Evolutionary conservation across 2,329 filamentous ascomycete species (phyloP), one percentile per base, ranked within the genome.

Genomic region (Knoxdaviesia proteae): DNA sequence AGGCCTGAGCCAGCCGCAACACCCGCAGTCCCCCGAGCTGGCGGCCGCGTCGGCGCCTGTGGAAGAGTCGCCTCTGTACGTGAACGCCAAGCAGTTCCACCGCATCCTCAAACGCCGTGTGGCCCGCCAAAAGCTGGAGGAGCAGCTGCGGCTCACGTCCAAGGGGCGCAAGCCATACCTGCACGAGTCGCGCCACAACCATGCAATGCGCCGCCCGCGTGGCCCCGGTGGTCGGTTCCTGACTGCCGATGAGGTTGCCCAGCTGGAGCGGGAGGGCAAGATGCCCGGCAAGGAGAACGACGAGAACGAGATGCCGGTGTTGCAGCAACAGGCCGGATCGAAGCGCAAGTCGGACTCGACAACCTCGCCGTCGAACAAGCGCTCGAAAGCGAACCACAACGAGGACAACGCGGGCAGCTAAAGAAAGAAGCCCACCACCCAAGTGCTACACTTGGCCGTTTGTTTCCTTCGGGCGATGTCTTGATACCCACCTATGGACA

Each of bases 31-130:
- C 1, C 83, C 84, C 6, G 87, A 94, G 56, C 74, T 90, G 52
- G 71, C 80, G 1, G 65, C 79, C 3, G 68, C 80, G 1, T 65
- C 79, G 3, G 68, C 70, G 9, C 71, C 71, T 9, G 76, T 77
- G 4, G 90, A 96, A 57, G 90, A 98, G 56, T 88, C 88, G 0
- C 90, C 90, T 0, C 66, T 98, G 1, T 98, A 98, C 52, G 90
- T 98, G 54, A 98, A 98, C 53, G 90, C 90, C 5, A 98, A 98
- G 59, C 90, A 98, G 54, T 98, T 98, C 52, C 90, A 98, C 57
- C 81, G 90, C 31, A 98, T 98, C 40, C 62, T 98, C 43, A 96
- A 98, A 67, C 74, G 90, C 45, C 75, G 90, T 46, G 84, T 96
- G 48, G 90, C 90, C 6, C 74, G 90, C 34, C 90, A 96, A 59